phyloP scores from a whole-genome alignment of 345 rosid genomes.

The Gossypium stocksii region DNA sequence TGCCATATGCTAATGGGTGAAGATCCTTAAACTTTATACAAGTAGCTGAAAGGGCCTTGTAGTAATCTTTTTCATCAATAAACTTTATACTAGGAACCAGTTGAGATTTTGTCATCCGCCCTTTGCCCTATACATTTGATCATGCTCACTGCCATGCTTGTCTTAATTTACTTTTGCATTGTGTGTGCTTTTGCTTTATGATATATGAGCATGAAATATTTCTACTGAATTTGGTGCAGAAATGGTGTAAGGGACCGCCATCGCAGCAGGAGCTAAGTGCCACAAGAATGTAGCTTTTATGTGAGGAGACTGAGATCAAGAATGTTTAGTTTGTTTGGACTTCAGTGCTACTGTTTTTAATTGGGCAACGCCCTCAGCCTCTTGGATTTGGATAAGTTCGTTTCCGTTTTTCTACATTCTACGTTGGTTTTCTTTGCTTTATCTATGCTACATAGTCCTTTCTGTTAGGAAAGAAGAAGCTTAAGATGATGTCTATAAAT shows the following conservation, averaged over 20 bases:
- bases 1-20: constrained; percentile 90
- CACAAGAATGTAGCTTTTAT: constrained; percentile 16
- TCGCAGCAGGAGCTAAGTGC: constrained; percentile 83
- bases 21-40: constrained; percentile 12
- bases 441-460: constrained; percentile 31
- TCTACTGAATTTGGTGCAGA: constrained; percentile 39
- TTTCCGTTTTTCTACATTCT: constrained; percentile 39
- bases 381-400: constrained; percentile 70
- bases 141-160: not conserved
- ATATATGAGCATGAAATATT: not conserved
- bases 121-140: not conserved
- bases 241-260: constrained; percentile 76
- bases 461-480: constrained; percentile 23
- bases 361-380: constrained; percentile 51
- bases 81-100: too few relatives aligned
- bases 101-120: not conserved
- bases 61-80: not conserved
- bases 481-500: constrained; percentile 27
- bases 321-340: constrained; percentile 60
- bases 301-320: constrained; percentile 39
- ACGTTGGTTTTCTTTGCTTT: constrained; percentile 45
- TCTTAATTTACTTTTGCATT: not conserved
- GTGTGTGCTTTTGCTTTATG: not conserved
- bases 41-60: not conserved
- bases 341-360: constrained; percentile 52